Percentiles rank a stretch among this genome's conserved stretches.
These are phyloP conservation scores for Aspergillus nomiae DNA, from an alignment of 2,329 filamentous ascomycete species.

Conservation along the genomic window DNA sequence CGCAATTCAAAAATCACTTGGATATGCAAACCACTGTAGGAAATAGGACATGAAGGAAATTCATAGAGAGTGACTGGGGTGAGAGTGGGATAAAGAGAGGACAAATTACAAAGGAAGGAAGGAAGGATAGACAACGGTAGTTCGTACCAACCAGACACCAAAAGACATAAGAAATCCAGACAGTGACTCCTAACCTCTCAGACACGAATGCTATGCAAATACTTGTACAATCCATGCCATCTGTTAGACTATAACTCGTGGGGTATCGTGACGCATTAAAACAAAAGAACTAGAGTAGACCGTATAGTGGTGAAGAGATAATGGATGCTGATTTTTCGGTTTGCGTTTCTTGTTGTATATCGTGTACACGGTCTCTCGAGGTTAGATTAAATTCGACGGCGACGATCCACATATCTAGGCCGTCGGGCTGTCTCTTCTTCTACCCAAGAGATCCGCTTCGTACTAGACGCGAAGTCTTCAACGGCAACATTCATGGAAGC, in stretches of 20 bases:
- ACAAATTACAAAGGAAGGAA: slow-evolving; percentile 9
- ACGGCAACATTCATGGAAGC: slow-evolving; percentile 11
- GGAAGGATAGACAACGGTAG: slow-evolving; percentile 16
- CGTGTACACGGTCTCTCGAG: not conserved
- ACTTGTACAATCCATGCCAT: slow-evolving; percentile 7
- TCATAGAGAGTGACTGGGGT: not conserved
- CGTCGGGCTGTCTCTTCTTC: slow-evolving; percentile 25
- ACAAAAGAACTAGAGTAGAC: slow-evolving; percentile 6
- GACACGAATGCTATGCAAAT: slow-evolving; percentile 6
- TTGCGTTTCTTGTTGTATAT: not conserved
- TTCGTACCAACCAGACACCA: slow-evolving; percentile 15
- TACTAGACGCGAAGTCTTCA: slow-evolving; percentile 20
- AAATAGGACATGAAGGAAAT: not conserved
- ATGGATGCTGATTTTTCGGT: not conserved
- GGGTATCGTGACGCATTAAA: slow-evolving; percentile 22
- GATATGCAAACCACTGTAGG: not conserved
- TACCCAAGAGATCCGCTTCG: slow-evolving; percentile 11
- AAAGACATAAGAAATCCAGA: slow-evolving; percentile 6
- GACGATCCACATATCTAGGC: slow-evolving; percentile 35
- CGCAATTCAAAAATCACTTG: not conserved
- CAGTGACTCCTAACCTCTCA: slow-evolving; percentile 1
- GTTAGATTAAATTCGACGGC: slow-evolving; percentile 4
- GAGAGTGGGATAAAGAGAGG: not conserved
- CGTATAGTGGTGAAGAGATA: not conserved
- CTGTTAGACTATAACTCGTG: slow-evolving; percentile 13